phyloP scores from a whole-genome alignment of 208 protist species.

The Naegleria lovaniensis region DNA sequence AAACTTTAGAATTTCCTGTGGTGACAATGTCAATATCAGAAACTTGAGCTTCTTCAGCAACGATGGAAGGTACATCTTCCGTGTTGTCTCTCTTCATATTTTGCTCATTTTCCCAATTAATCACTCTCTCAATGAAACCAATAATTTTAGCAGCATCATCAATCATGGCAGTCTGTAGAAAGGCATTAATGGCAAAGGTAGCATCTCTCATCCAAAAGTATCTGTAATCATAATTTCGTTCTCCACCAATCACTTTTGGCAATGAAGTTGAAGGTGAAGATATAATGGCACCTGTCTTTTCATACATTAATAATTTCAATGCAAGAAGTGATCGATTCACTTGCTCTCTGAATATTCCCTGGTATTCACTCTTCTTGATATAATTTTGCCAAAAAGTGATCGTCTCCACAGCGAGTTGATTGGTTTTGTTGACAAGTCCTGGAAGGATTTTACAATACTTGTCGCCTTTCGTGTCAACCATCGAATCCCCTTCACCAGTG shows the following conservation, averaged over 20 bases:
- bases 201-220: conserved; percentile 7
- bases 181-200: not conserved
- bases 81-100: no score
- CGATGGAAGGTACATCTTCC: not conserved
- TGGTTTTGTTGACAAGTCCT: not conserved
- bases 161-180: not conserved
- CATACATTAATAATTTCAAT: not conserved
- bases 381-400: not conserved
- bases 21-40: not conserved
- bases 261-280: not conserved
- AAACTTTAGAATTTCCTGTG: not conserved
- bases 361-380: not conserved
- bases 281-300: not conserved
- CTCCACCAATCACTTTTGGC: not conserved
- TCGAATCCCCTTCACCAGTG: not conserved
- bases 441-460: not conserved
- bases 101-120: not conserved
- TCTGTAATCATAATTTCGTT: conserved; percentile 23
- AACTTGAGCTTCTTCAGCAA: not conserved
- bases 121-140: not conserved
- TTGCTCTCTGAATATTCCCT: not conserved
- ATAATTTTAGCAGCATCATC: not conserved
- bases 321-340: not conserved
- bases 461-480: not conserved
- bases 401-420: not conserved